These are phyloP conservation scores for Ajuga reptans DNA, from an alignment of 305 asterid species.

Conservation along the genomic window DNA sequence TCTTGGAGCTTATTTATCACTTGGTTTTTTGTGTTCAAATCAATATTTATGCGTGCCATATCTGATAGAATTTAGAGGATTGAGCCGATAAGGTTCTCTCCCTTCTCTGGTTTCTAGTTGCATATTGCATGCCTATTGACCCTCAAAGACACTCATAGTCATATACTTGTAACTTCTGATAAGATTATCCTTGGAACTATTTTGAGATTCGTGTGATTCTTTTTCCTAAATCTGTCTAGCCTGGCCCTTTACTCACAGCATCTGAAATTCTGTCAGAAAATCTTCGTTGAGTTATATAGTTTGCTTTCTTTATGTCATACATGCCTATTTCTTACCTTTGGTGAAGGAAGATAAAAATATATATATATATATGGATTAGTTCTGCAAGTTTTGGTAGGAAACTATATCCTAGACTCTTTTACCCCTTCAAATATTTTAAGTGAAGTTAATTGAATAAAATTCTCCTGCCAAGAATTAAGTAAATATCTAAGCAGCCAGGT, in stretches of 20 bases:
- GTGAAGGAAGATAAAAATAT: neutral
- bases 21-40: neutral
- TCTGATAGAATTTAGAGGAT: neutral
- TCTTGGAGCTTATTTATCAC: conserved; percentile 6
- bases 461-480: neutral
- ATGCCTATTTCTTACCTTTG: neutral
- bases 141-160: neutral
- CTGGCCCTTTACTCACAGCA: neutral
- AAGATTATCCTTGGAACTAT: neutral
- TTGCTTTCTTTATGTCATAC: neutral
- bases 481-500: neutral
- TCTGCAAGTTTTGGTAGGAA: neutral
- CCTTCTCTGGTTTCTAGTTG: neutral
- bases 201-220: neutral
- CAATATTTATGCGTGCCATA: neutral
- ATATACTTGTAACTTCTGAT: neutral
- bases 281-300: neutral
- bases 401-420: neutral
- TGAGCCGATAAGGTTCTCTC: neutral
- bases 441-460: neutral
- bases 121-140: neutral
- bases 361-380: neutral
- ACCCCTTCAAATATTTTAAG: neutral
- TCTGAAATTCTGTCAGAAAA: neutral
- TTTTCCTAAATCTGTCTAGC: neutral